Percentiles rank a stretch among this genome's conserved stretches.
phyloP scores from a whole-genome alignment of 2,329 filamentous ascomycete genomes.

The Ambrosiella xylebori region DNA sequence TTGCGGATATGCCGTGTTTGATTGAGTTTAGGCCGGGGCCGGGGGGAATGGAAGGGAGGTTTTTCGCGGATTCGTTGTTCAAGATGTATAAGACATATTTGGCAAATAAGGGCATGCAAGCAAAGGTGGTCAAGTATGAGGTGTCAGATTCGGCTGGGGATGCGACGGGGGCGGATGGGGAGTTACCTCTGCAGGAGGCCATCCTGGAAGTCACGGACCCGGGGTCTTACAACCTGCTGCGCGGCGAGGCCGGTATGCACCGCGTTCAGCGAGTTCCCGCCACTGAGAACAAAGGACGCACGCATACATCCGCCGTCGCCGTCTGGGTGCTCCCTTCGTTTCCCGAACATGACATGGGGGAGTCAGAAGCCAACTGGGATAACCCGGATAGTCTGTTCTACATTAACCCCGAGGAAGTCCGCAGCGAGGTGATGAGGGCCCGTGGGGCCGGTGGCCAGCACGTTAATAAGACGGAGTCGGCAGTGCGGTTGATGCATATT shows the following conservation, averaged over 20 bases:
- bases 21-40: conserved; percentile 85
- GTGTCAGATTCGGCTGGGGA: conserved; percentile 44
- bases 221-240: conserved; percentile 65
- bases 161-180: conserved; percentile 35
- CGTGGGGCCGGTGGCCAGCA: conserved; percentile 89
- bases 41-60: conserved; percentile 75
- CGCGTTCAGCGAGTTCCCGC: conserved; percentile 84
- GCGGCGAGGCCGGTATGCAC: conserved; percentile 85
- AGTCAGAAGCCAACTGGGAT: conserved; percentile 44
- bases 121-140: conserved; percentile 64
- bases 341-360: conserved; percentile 34
- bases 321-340: conserved; percentile 86
- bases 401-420: conserved; percentile 68
- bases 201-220: conserved; percentile 64
- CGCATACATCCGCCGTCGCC: conserved; percentile 82
- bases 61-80: conserved; percentile 76
- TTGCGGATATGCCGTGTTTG: conserved; percentile 75
- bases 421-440: conserved; percentile 76
- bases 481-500: conserved; percentile 77
- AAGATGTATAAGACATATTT: conserved; percentile 82
- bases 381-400: conserved; percentile 87
- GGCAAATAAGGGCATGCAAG: conserved; percentile 45
- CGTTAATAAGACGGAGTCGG: conserved; percentile 96
- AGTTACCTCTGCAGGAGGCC: conserved; percentile 65
- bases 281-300: conserved; percentile 79